Conservation (phyloP, 106 monocot genomes). For the Triglochin maritima region DNA sequence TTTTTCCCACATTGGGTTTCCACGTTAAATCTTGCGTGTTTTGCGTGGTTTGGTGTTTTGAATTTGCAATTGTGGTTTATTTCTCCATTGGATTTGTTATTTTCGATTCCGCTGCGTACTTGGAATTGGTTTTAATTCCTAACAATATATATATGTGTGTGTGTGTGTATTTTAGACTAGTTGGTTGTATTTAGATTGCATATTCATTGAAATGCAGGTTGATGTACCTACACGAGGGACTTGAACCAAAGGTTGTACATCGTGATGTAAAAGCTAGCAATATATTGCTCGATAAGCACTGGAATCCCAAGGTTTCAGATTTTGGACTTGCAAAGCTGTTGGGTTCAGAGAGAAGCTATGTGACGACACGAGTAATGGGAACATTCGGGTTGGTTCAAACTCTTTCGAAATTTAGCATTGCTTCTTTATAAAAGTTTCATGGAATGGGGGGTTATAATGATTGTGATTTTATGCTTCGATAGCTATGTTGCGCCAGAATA, state of each 20-base stretch:
- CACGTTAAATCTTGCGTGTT: too few relatives aligned
- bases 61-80: too few relatives aligned
- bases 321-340: conserved; percentile 89
- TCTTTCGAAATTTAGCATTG: background rate
- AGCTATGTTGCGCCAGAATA: conserved; percentile 95
- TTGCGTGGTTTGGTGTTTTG: too few relatives aligned
- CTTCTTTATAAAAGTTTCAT: background rate
- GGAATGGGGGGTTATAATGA: background rate
- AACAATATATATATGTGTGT: too few relatives aligned
- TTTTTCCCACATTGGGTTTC: too few relatives aligned
- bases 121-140: too few relatives aligned
- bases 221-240: conserved; percentile 88
- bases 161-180: too few relatives aligned
- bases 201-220: conserved; percentile 26
- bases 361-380: conserved; percentile 89
- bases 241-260: conserved; percentile 90
- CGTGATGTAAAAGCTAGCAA: conserved; percentile 92
- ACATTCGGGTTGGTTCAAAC: conserved; percentile 63
- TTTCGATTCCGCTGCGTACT: too few relatives aligned
- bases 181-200: background rate
- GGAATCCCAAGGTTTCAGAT: conserved; percentile 81
- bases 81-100: too few relatives aligned
- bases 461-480: conserved; percentile 1
- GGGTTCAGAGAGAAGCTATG: conserved; percentile 74
- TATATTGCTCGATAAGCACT: conserved; percentile 68